These are phyloP conservation scores for Cladorrhinum samala DNA, from an alignment of 495 filamentous ascomycete genomes.

Conservation along the genomic window DNA sequence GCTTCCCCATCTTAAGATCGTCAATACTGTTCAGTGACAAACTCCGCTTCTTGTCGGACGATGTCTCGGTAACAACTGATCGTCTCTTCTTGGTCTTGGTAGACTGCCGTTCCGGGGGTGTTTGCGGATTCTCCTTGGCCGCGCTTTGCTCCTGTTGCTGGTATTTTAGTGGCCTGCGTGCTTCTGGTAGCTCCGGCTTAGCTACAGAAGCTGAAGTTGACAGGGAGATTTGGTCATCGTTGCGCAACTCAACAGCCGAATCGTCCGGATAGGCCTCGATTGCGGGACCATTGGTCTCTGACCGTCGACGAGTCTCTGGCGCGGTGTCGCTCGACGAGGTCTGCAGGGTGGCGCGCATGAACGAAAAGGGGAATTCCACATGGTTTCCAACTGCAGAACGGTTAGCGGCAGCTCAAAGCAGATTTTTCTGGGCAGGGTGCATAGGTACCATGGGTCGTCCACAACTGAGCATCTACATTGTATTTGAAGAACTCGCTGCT, in stretches of 20 bases:
- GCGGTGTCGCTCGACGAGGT: not conserved
- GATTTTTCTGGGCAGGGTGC: not conserved
- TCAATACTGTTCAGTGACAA: conserved; percentile 19
- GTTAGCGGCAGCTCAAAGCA: conserved; percentile 3
- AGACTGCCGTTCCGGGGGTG: not conserved
- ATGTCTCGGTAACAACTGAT: not conserved
- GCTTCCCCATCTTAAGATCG: conserved; percentile 13
- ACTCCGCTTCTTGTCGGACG: conserved; percentile 13
- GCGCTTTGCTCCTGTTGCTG: not conserved
- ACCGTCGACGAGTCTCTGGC: not conserved
- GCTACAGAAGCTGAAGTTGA: not conserved
- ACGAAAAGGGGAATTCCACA: not conserved
- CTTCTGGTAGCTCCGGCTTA: not conserved
- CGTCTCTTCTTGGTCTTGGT: conserved; percentile 3
- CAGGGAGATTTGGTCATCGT: not conserved
- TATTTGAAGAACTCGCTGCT: conserved; percentile 28
- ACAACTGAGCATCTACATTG: conserved; percentile 23
- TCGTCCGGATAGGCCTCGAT: conserved; percentile 1
- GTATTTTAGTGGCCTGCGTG: not conserved
- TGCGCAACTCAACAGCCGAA: not conserved
- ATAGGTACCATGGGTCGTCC: conserved; percentile 19
- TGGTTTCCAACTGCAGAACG: conserved; percentile 18
- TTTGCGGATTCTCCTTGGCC: not conserved
- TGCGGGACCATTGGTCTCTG: not conserved
- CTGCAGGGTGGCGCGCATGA: not conserved